Conservation (phyloP, 2,329 filamentous ascomycete species). For the Penicillium verrucosum region DNA sequence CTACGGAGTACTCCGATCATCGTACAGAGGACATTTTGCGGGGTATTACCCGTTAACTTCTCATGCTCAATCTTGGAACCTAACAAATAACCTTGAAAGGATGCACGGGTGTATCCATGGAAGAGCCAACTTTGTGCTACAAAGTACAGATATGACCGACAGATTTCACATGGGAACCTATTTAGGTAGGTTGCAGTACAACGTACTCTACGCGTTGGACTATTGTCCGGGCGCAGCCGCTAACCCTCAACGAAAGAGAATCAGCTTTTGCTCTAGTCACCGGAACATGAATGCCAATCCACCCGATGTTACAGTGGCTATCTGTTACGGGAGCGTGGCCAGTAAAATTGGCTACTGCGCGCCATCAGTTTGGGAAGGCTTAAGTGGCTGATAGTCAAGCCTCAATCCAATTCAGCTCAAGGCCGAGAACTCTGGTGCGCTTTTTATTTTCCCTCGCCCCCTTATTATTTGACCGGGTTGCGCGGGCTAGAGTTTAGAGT, state of each 20-base stretch:
- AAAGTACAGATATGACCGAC: background rate
- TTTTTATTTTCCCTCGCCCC: background rate
- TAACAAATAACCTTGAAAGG: background rate
- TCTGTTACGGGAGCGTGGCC: slow-evolving; percentile 9
- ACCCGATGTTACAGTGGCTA: slow-evolving; percentile 25
- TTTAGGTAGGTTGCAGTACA: background rate
- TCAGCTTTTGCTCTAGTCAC: slow-evolving; percentile 5
- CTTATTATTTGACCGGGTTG: background rate
- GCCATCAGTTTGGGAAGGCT: slow-evolving; percentile 12
- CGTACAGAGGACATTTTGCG: background rate
- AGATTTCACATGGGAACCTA: background rate
- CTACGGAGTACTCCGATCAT: background rate
- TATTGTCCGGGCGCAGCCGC: background rate
- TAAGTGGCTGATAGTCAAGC: slow-evolving; percentile 14
- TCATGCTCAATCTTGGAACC: background rate
- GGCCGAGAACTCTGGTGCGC: background rate
- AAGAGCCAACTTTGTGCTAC: background rate
- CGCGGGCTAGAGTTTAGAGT: background rate
- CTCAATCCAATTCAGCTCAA: background rate
- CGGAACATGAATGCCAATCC: slow-evolving; percentile 12
- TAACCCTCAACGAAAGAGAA: background rate
- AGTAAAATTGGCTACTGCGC: slow-evolving; percentile 12
- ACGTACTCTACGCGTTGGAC: background rate
- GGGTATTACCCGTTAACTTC: background rate
- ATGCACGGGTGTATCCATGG: background rate